Evolutionary conservation across 208 protist species (phyloP), one percentile per base, ranked within the genome.

Genomic region (Balamuthia mandrillaris): DNA sequence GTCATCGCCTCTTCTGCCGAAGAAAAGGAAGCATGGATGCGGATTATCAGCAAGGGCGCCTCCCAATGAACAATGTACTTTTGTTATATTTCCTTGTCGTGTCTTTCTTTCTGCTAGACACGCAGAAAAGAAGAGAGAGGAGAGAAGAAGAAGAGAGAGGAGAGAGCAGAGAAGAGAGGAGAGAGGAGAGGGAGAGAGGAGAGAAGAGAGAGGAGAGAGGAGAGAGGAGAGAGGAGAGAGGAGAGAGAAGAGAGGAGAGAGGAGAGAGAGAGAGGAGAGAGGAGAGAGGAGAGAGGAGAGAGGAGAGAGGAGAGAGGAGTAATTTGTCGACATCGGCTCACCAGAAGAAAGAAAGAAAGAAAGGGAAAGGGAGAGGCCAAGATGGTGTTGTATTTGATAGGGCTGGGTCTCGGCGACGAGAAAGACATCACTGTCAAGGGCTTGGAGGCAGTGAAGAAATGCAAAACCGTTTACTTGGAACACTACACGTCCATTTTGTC

Each of bases 401-500:
- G 98, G 0, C 75, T 99, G 0, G 98, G 98, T 7, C 93, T 99
- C 33, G 96, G 97, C 9, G 96, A 99, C 94, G 96, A 96, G 41
- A 94, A 96, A 35, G 98, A 99, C 89, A 98, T 99, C 86, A 99
- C 98, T 5, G 70, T 99, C 6, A 94, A 95, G 61, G 98, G 98
- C 16, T 93, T 99, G 21, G 94, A 98, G 75, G 92, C 93, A 2
- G 95, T 99, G 1, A 91, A 95, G 58, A 85, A 87, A 31, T 97
- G 96, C 45, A 91, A 94, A 58, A 88, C 92, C 63, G 95, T 99
- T 1, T 99, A 96, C 84, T 93, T 99, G 31, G 98, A 99, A 88
- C 90, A 92, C 7, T 99, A 99, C 92, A 99, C 98, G 7, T 98
- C 97, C 2, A 97, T 99, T 45, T 91, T 99, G 24, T 94, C 95